Base-by-base conservation (phyloP, 306 rosid genomes). In the Aeschynomene evenia region DNA sequence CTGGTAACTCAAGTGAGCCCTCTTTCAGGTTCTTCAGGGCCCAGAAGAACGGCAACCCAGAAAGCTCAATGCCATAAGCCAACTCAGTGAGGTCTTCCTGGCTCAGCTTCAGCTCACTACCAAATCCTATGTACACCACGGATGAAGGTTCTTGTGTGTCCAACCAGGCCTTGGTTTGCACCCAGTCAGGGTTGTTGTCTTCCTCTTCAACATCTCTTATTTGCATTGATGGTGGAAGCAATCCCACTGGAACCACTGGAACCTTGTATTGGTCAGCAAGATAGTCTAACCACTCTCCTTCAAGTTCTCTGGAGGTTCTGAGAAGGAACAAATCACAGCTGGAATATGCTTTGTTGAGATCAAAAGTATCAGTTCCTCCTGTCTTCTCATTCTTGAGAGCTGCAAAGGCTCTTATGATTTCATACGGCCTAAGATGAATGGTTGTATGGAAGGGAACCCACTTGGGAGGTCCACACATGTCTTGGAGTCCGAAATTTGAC, bases 31-130 rank as follows among this genome's bases (percentile, higher is more conserved):
- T 79, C 75, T 80, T 77, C 19, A 85, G 34, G 12, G 71, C 95
- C 95, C 95, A 85, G 66, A 88, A 81, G 74, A 85, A 88, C 1
- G 88, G 82, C 48, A 85, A 50, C 11, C 77, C 79, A 0, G 90
- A 85, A 29, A 73, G 82, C 63, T 88, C 90, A n/a, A 85, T 72
- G 18, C 82, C 82, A 50, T 58, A 26, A 15, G 82, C 82, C 50
- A 78, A 33, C 52, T 78, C 82, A 8, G 78, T 78, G 55, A 78
- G 63, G 37, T 78, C 82, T 12, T 72, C 4, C 34, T 78, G 79
- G 40, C 79, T 85, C 20, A 83, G 71, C 59, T 80, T 88, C 31
- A 88, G 20, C 87, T 83, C 87, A 6, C 86, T 83, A 7, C 94
- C 94, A 24, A 88, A 68, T 23, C 86, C 88, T 10, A 84, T 69